Conservation (phyloP, 164 flowering plant genomes). For the Aristolochia contorta region DNA sequence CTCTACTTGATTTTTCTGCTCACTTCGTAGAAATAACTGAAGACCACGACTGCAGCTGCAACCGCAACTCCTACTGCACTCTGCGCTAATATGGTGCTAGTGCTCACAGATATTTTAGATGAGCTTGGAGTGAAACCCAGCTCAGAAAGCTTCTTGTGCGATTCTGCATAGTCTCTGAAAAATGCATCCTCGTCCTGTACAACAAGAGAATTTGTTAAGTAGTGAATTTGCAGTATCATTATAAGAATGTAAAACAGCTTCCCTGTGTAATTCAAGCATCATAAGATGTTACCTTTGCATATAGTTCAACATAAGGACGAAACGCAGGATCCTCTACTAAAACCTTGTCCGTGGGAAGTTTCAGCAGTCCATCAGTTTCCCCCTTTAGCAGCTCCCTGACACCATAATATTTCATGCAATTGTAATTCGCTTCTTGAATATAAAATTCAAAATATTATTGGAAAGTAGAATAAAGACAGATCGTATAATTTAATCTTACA, state of each 20-base stretch:
- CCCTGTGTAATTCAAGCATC: no score
- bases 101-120: slow-evolving; percentile 15
- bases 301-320: slow-evolving; percentile 44
- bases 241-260: no score
- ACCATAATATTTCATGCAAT: neutral
- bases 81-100: slow-evolving; percentile 31
- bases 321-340: slow-evolving; percentile 61
- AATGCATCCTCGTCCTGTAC: slow-evolving; percentile 53
- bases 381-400: slow-evolving; percentile 69
- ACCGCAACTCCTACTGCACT: slow-evolving; percentile 63
- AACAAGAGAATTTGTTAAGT: neutral
- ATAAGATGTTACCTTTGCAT: slow-evolving; percentile 54
- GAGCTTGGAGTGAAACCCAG: slow-evolving; percentile 41
- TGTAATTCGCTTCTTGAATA: neutral
- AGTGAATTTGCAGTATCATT: no score
- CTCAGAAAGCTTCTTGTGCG: slow-evolving; percentile 91
- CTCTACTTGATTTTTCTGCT: slow-evolving; percentile 2
- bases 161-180: slow-evolving; percentile 72
- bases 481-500: slow-evolving; percentile 32
- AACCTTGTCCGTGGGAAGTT: slow-evolving; percentile 71
- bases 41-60: slow-evolving; percentile 51
- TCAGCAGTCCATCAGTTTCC: slow-evolving; percentile 41
- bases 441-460: neutral
- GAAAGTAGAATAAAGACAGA: no score
- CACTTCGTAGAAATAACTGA: slow-evolving; percentile 51